Evolutionary conservation across 2,329 filamentous ascomycete genomes (phyloP).

Genomic region (Apiospora malaysiana): DNA sequence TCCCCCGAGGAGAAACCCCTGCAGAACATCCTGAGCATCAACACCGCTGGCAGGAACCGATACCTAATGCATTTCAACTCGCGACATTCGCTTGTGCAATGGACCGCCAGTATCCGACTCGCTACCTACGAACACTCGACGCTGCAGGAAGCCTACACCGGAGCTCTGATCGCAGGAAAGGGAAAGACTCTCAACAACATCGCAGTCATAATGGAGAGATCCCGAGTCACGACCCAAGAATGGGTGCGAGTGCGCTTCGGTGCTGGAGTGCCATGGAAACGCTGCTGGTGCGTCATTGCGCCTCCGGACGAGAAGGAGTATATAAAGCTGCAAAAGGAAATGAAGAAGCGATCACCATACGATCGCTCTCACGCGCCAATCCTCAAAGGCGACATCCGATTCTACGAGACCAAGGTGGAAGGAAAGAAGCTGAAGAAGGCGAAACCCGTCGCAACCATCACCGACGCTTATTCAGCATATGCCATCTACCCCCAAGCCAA

Average conservation of each 20-base stretch:
- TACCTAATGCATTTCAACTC: conserved; percentile 97
- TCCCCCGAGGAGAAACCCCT: conserved; percentile 78
- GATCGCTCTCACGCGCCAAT: conserved; percentile 71
- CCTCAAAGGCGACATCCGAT: conserved; percentile 89
- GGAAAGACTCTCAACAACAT: conserved; percentile 91
- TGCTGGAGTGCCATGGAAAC: conserved; percentile 92
- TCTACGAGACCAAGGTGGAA: conserved; percentile 80
- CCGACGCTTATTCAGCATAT: conserved; percentile 89
- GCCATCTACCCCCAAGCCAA: conserved; percentile 96
- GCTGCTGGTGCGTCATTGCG: conserved; percentile 94
- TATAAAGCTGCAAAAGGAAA: conserved; percentile 79
- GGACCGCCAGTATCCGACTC: conserved; percentile 92
- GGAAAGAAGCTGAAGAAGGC: conserved; percentile 91
- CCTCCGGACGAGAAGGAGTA: conserved; percentile 94
- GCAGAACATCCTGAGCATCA: conserved; percentile 94
- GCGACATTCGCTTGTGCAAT: conserved; percentile 88
- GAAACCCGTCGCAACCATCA: conserved; percentile 88
- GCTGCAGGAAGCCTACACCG: conserved; percentile 95
- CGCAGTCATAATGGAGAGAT: conserved; percentile 82
- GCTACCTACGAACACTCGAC: conserved; percentile 94
- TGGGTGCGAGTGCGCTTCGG: conserved; percentile 97
- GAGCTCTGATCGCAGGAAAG: conserved; percentile 93
- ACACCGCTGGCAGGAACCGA: conserved; percentile 92
- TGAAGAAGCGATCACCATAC: conserved; percentile 84
- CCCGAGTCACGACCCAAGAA: conserved; percentile 79